phyloP scores from a whole-genome alignment of 2,329 filamentous ascomycete genomes.

The Exutisphaerella laricina region DNA sequence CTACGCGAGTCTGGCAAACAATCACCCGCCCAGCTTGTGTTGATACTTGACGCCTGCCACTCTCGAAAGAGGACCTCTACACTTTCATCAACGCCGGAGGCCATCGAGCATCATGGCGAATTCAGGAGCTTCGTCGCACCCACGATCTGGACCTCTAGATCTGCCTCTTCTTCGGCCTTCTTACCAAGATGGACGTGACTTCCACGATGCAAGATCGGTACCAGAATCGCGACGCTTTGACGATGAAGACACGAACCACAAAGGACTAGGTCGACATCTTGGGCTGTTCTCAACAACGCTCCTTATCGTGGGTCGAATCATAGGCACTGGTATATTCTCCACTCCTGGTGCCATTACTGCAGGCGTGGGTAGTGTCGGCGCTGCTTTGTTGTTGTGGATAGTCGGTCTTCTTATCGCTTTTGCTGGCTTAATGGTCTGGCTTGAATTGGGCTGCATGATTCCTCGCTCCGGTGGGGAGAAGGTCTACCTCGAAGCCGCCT shows the following conservation, averaged over 20 bases:
- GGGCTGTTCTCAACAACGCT: constrained; percentile 17
- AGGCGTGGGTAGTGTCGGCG: constrained; percentile 54
- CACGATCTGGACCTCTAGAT: neutral
- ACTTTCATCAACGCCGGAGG: too few species aligned
- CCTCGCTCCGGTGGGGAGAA: constrained; percentile 60
- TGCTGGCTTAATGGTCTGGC: constrained; percentile 53
- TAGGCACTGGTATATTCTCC: constrained; percentile 4
- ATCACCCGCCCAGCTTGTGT: too few species aligned
- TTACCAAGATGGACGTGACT: neutral
- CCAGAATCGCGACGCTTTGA: neutral
- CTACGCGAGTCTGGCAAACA: too few species aligned
- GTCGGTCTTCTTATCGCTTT: constrained; percentile 56
- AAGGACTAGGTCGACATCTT: constrained; percentile 15
- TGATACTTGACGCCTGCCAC: too few species aligned
- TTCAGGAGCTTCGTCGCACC: neutral
- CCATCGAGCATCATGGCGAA: too few species aligned
- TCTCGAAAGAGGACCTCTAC: too few species aligned
- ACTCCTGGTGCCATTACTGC: constrained; percentile 10
- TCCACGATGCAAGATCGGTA: neutral
- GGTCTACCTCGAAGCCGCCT: constrained; percentile 64
- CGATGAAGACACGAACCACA: neutral
- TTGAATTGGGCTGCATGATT: constrained; percentile 61
- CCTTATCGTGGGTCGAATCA: constrained; percentile 7
- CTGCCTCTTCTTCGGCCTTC: neutral
- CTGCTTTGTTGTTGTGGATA: constrained; percentile 59